Base-by-base conservation (phyloP, 805 yeast genomes). In the Grigorovia jiainica region DNA sequence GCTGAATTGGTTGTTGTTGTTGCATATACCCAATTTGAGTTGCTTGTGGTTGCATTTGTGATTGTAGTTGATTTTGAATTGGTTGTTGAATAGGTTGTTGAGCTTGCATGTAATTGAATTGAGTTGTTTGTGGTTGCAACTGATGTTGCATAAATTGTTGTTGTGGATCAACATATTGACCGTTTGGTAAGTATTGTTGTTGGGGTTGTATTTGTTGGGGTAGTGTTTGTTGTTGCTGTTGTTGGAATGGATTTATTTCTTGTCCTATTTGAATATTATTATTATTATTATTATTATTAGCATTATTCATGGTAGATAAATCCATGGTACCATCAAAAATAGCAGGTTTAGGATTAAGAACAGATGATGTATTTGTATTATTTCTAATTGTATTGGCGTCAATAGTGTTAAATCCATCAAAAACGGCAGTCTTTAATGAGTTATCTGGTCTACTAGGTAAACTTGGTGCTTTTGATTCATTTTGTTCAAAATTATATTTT, bases 361-460 rank as follows among this genome's bases (percentile, higher is more conserved):
- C n/a, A n/a, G n/a, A 47, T 45, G 15, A 13, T 7, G n/a, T 9
- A n/a, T 10, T 32, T 7, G 51, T 40, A 13, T 48, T 49, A 16
- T 53, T 40, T 17, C 36, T 18, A 10, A 36, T 33, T 15, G 36
- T 41, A 15, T 45, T 29, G 29, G 2, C 15, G 4, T 21, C 27
- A 21, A 34, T 36, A 2, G 18, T 17, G 16, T 15, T 36, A 9
- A 20, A 39, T 11, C 60, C 61, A 42, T 58, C 72, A 51, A 67
- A 64, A 1, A 54, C 51, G 0, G 66, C 61, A 3, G 52, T 53
- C 42, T 63, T 54, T 0, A 68, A 64, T 2, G 56, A 58, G 8
- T 60, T 53, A 17, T 61, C 50, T 30, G 63, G 64, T 47, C 75
- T 62, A 13, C 7, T 32, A 7, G 76, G 76, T 34, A 71, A 54